Conservation (phyloP, 2,329 filamentous ascomycete species). For the Hypoxylon sp. region DNA sequence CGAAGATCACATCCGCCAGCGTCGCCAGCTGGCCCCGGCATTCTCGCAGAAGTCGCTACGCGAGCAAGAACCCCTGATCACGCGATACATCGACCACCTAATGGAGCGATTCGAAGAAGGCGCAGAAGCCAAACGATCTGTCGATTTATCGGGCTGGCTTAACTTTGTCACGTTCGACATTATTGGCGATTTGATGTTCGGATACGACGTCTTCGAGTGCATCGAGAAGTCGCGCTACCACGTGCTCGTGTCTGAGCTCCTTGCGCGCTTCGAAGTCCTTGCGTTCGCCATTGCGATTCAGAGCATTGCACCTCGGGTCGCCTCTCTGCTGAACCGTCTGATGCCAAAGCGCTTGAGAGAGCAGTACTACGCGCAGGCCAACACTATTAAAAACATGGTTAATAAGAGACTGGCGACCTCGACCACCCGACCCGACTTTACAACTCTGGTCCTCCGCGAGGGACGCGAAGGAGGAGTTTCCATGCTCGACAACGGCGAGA, state of each 20-base stretch:
- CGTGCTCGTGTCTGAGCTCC: conserved; percentile 4
- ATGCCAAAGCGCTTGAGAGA: background rate
- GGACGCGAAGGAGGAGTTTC: background rate
- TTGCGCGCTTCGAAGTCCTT: conserved; percentile 7
- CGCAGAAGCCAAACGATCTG: background rate
- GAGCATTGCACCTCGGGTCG: background rate
- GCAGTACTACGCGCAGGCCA: conserved; percentile 1
- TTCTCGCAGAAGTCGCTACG: conserved; percentile 17
- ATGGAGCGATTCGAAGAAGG: conserved; percentile 2
- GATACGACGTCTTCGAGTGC: conserved; percentile 30
- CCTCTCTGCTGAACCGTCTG: background rate
- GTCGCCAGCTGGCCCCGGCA: conserved; percentile 7
- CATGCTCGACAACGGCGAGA: conserved; percentile 1
- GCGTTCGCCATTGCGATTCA: background rate
- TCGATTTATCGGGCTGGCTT: conserved; percentile 17
- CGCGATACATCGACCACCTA: conserved; percentile 11
- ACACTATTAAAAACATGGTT: conserved; percentile 5
- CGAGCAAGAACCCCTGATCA: conserved; percentile 18
- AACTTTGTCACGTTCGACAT: conserved; percentile 18
- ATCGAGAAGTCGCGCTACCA: conserved; percentile 14
- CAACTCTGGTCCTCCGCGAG: background rate
- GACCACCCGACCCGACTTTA: conserved; percentile 1
- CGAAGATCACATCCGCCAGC: conserved; percentile 11
- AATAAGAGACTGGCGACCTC: background rate
- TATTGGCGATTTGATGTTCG: conserved; percentile 50